phyloP scores from a whole-genome alignment of 2,329 filamentous ascomycete genomes.

The Fusarium metavorans region DNA sequence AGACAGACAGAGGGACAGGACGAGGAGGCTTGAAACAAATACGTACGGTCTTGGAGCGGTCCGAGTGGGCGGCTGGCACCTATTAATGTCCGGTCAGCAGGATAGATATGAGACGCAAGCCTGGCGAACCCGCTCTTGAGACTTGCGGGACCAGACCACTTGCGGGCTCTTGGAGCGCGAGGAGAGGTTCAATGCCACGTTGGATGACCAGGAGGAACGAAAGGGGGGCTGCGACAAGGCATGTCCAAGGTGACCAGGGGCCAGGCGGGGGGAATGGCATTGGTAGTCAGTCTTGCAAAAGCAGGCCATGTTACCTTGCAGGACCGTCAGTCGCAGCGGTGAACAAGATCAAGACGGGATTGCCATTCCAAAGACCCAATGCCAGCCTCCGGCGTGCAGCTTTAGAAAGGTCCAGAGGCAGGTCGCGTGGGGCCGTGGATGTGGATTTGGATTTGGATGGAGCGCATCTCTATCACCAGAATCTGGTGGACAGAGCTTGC shows the following conservation, averaged over 20 bases:
- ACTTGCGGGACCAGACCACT: constrained; percentile 38
- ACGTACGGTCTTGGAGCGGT: constrained; percentile 33
- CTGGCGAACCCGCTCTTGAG: constrained; percentile 40
- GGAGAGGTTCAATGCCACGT: constrained; percentile 45
- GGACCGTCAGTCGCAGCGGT: constrained; percentile 37
- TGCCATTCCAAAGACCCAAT: constrained; percentile 3
- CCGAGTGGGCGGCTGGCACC: constrained; percentile 40
- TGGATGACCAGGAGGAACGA: constrained; percentile 43
- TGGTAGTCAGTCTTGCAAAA: constrained; percentile 17
- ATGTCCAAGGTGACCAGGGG: constrained; percentile 38
- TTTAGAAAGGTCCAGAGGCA: background rate
- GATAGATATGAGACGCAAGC: constrained; percentile 42
- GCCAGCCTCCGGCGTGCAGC: background rate
- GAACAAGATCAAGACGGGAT: constrained; percentile 23
- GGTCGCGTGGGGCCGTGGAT: constrained; percentile 18
- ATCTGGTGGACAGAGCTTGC: constrained; percentile 8
- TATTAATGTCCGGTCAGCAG: constrained; percentile 46
- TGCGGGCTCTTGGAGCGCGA: constrained; percentile 37
- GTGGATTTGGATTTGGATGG: constrained; percentile 2
- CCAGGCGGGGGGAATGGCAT: constrained; percentile 32
- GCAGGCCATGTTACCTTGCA: constrained; percentile 31
- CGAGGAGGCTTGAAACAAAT: constrained; percentile 45
- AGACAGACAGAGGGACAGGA: constrained; percentile 31
- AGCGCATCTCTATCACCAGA: background rate
- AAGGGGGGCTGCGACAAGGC: constrained; percentile 35